Base-by-base conservation (phyloP, 805 yeast species). In the Wickerhamiella nectarea region DNA sequence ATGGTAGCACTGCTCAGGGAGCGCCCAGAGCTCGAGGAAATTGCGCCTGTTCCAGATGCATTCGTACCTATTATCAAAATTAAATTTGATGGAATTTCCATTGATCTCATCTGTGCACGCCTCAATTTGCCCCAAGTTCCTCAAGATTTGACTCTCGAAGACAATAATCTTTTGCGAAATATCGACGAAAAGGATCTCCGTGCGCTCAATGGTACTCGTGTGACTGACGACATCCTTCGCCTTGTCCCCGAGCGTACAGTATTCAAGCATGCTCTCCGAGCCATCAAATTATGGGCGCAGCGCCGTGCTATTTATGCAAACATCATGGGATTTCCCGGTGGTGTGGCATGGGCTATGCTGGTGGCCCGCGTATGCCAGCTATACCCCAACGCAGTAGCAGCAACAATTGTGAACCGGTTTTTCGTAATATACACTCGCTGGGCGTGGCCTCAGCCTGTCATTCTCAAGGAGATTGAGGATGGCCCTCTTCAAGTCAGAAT, bases 311-410 rank as follows among this genome's bases (percentile, higher is more conserved):
- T 91, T 12, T 91, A 91, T 63, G 96, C 84, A 6, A 91, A 91
- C 57, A 80, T 91, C 36, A 84, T 80, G 71, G 98, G 98, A 0
- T 91, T 89, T 63, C 98, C 97, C 1, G 98, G 98, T 56, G 98
- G 98, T 62, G 98, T 91, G 39, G 98, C 98, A 1, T 91, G 98
- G 98, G 98, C 98, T 0, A 91, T 91, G 96, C 62, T 91, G 34
- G 96, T 87, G n/a, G 98, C 97, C 1, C 71, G 98, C 54, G 85
- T 91, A 22, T 91, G 98, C 62, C 98, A 91, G 60, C 65, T 91
- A 41, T 91, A 89, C 59, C 98, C 98, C 8, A 89, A 89, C 62
- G 94, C 97, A 0, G 93, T 86, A 10, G 79, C 95, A 48, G 84
- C 97, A 0, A 85, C 82, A 2, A 80, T 91, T 42, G 78, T 91